Base-by-base conservation (phyloP, 768 basidiomycete species). In the Filobasidium floriforme region DNA sequence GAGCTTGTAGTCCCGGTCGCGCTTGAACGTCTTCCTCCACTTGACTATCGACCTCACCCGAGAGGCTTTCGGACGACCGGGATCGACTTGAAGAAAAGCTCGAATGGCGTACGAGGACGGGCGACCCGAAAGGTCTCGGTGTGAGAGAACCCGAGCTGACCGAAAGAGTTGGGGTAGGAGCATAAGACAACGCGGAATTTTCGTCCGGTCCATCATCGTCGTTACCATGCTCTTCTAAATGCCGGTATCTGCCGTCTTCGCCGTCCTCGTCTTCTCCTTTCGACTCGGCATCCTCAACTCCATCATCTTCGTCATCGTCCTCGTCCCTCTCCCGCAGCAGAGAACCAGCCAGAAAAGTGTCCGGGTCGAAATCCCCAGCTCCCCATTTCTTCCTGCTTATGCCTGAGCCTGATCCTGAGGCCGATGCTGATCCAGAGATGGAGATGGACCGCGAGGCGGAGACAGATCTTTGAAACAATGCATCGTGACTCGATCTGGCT, bases 301-400 rank as follows among this genome's bases (percentile, higher is more conserved):
- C 40, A 41, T 64, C 63, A 7, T 57, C 55, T 2, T 55, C 63
- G 4, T 64, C 63, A 55, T 64, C 63, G n/a, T 64, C 63, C 14
- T 64, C 63, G 24, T 64, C 63, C n/a, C 51, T 28, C n/a, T 63
- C 62, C 65, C 46, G 46, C 2, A 49, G 22, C 22, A 74, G 62
- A 18, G 73, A 68, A 0, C 73, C 60, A 6, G 76, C 71, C 18
- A 77, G 54, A 67, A 77, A 77, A 5, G 73, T 67, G 49, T 75
- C 75, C 3, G 76, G 72, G 59, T 77, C 75, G 66, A 77, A 77
- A 41, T 49, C 32, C 32, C 32, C 32, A 9, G 32, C 32, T 37
- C 32, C 32, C 32, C 32, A 37, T 37, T 37, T 37, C 32, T 37
- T 37, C 32, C 32, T 37, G 32, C 32, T 9, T 37, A 37, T 3